Percentiles rank a stretch among this genome's conserved stretches.
These are phyloP conservation scores for Kluyveromyces nonfermentans DNA, from an alignment of 805 yeast genomes.

Conservation along the genomic window DNA sequence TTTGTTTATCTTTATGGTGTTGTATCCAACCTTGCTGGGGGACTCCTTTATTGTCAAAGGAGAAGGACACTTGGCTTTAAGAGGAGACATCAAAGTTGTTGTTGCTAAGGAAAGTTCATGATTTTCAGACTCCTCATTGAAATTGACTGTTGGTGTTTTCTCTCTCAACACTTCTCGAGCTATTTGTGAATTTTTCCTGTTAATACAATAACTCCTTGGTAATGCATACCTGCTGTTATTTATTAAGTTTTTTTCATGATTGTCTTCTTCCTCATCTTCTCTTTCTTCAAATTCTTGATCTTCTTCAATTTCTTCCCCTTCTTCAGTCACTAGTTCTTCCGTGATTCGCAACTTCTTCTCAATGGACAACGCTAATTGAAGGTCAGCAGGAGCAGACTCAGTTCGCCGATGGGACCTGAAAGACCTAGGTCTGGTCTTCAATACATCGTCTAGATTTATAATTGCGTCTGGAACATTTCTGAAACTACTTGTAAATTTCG, in stretches of 20 bases:
- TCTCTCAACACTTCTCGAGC: neutral
- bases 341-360: conserved; percentile 7
- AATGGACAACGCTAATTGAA: conserved; percentile 20
- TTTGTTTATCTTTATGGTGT: conserved; percentile 24
- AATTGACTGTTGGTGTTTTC: neutral
- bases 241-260: neutral
- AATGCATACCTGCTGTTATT: neutral
- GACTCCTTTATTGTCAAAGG: conserved; percentile 24
- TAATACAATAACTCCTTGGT: conserved; percentile 5
- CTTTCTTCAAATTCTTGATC: conserved; percentile 12
- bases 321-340: conserved; percentile 12
- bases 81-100: conserved; percentile 8
- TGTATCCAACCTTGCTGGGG: conserved; percentile 41
- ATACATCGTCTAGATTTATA: conserved; percentile 47
- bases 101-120: conserved; percentile 8
- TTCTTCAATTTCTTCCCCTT: conserved; percentile 10
- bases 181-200: conserved; percentile 11
- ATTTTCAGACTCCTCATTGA: conserved; percentile 24
- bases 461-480: conserved; percentile 42
- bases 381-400: conserved; percentile 48
- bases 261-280: conserved; percentile 3
- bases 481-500: conserved; percentile 22
- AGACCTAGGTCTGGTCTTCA: conserved; percentile 30
- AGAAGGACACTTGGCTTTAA: conserved; percentile 14
- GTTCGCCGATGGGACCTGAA: conserved; percentile 39